Evolutionary conservation across 2,329 filamentous ascomycete species (phyloP).

Genomic region (Fusarium nelsonii): DNA sequence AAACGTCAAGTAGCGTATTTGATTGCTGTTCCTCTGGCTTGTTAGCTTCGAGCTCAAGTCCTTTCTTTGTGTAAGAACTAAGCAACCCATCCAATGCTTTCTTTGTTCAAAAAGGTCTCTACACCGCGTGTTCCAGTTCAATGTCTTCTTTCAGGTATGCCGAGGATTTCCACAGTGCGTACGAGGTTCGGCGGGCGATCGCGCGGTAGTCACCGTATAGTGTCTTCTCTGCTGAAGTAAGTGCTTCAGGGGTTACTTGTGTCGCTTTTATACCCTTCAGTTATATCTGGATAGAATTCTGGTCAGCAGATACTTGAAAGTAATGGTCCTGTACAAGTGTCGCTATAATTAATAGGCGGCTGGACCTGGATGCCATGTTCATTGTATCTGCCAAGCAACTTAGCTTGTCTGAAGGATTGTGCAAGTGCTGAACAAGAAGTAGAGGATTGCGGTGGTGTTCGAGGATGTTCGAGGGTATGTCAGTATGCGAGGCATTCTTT

Average conservation of each 20-base stretch:
- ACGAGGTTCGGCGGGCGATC: neutral
- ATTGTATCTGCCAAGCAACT: neutral
- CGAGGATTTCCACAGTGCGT: too few species aligned
- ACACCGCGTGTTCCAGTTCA: neutral
- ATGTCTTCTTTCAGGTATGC: neutral
- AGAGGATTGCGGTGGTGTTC: neutral
- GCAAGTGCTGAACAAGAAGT: neutral
- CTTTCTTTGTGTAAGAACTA: constrained; percentile 2
- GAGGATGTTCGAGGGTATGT: neutral
- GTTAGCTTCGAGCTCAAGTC: neutral
- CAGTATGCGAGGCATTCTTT: neutral
- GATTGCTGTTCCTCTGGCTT: neutral
- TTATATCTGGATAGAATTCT: neutral
- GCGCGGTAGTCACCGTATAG: neutral
- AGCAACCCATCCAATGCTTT: neutral
- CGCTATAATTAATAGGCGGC: neutral
- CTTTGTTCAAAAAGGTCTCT: neutral
- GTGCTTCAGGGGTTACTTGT: neutral
- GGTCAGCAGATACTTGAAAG: accelerated
- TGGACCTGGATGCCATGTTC: neutral
- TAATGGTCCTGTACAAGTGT: neutral
- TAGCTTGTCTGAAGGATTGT: neutral
- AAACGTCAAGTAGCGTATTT: neutral
- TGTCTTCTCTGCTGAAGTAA: neutral
- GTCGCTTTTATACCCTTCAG: too few species aligned